phyloP scores from a whole-genome alignment of 1,284 basidiomycete species.

The Xerocomus amazonicus region DNA sequence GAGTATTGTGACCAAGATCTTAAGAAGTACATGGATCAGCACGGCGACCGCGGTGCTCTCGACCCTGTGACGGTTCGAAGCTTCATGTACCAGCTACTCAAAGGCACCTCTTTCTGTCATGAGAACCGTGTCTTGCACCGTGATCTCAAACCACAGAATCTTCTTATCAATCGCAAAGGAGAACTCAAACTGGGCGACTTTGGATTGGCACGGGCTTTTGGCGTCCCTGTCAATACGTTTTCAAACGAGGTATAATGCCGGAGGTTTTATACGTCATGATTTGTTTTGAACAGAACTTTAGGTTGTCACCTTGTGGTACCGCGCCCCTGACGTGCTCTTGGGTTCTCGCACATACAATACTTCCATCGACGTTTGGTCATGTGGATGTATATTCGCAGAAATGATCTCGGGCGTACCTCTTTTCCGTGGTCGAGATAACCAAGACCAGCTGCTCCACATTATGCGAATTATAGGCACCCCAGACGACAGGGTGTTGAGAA shows the following conservation, averaged over 20 bases:
- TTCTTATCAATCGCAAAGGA: slow-evolving; percentile 95
- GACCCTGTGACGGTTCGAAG: slow-evolving; percentile 92
- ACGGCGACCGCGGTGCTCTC: slow-evolving; percentile 93
- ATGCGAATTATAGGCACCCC: slow-evolving; percentile 98
- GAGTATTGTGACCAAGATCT: slow-evolving; percentile 99
- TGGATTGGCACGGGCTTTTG: slow-evolving; percentile 91
- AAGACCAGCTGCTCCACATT: slow-evolving; percentile 96
- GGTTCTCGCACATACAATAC: slow-evolving; percentile 98
- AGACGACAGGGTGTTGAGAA: slow-evolving; percentile 82
- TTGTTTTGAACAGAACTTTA: slow-evolving; percentile 31
- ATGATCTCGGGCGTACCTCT: slow-evolving; percentile 98
- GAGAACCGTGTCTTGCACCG: slow-evolving; percentile 98
- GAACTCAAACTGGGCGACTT: slow-evolving; percentile 98
- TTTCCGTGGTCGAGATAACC: slow-evolving; percentile 96
- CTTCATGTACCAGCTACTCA: slow-evolving; percentile 97
- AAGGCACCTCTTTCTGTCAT: slow-evolving; percentile 98
- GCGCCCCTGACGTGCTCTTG: slow-evolving; percentile 95
- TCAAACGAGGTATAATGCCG: slow-evolving; percentile 76
- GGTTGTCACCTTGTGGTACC: slow-evolving; percentile 99
- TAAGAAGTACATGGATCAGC: slow-evolving; percentile 99
- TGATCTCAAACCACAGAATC: slow-evolving; percentile 96
- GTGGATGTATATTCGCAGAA: slow-evolving; percentile 98
- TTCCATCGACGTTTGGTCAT: slow-evolving; percentile 99
- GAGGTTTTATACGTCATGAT: neutral
- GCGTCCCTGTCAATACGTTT: slow-evolving; percentile 94